Percentiles rank a stretch among this genome's conserved stretches.
phyloP scores from a whole-genome alignment of 2,329 filamentous ascomycete species.

The Aspergillus caelatus region DNA sequence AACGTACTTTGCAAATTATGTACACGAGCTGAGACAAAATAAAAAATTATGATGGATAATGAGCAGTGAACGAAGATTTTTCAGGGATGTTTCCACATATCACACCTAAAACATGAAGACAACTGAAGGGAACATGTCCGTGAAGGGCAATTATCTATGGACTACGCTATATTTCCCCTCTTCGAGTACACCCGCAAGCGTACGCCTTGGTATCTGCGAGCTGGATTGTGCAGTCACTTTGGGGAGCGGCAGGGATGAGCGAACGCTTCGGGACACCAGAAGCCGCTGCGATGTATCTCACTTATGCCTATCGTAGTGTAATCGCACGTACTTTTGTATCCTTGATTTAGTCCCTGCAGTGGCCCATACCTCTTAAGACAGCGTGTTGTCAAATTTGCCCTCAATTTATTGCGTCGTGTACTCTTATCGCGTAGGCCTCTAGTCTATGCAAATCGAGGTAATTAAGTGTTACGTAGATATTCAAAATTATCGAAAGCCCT shows the following conservation, averaged over 20 bases:
- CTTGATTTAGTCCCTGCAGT: neutral
- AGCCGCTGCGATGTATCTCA: neutral
- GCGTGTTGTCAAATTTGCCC: neutral
- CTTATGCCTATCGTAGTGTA: neutral
- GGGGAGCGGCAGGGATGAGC: neutral
- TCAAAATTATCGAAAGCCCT: neutral
- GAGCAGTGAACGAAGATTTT: constrained; percentile 18
- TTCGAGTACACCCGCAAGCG: neutral
- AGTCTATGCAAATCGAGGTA: neutral
- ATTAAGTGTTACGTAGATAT: neutral
- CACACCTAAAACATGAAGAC: neutral
- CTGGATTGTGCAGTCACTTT: neutral
- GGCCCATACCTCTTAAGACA: neutral
- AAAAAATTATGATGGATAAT: constrained; percentile 30
- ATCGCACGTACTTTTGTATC: neutral
- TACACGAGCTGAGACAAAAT: constrained; percentile 27
- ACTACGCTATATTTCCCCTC: neutral
- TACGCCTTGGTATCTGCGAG: no score
- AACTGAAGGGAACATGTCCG: neutral
- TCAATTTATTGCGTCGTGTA: neutral
- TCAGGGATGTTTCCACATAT: neutral
- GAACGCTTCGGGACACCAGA: neutral
- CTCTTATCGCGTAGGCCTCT: neutral
- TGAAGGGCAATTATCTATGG: neutral
- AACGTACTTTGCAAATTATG: constrained; percentile 20